phyloP scores from a whole-genome alignment of 345 rosid genomes.

The Eucalyptus paniculata region DNA sequence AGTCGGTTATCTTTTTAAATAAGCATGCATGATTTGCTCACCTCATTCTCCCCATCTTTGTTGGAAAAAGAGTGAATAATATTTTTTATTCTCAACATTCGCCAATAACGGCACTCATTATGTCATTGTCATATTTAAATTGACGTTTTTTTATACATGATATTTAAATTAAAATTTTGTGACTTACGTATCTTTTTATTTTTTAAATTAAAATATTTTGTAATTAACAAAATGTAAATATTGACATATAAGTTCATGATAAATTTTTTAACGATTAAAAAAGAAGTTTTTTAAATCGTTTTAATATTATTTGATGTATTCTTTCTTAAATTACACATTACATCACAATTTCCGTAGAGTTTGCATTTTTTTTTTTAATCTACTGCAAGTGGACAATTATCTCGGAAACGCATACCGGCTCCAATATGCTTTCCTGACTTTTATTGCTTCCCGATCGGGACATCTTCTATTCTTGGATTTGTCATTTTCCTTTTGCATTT shows the following conservation, averaged over 20 bases:
- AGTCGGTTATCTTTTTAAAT: accelerated
- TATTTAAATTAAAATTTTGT: background rate
- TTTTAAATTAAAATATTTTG: background rate
- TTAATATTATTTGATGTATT: background rate
- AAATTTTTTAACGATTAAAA: background rate
- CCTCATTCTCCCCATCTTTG: background rate
- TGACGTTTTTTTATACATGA: background rate
- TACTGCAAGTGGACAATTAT: background rate
- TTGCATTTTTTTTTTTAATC: background rate
- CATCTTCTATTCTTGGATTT: background rate
- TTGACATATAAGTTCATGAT: background rate
- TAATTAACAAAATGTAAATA: background rate
- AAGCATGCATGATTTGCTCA: background rate
- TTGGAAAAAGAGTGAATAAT: background rate
- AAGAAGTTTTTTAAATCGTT: background rate
- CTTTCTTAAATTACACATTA: too few species aligned
- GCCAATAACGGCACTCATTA: background rate
- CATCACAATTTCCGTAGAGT: background rate
- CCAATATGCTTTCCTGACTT: background rate
- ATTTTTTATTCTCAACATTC: background rate
- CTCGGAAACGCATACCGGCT: background rate
- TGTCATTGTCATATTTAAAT: background rate
- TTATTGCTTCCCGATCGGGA: background rate
- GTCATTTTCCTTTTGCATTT: background rate
- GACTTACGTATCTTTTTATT: background rate